phyloP scores from a whole-genome alignment of 306 rosid species.

The Lathyrus tuberosus region DNA sequence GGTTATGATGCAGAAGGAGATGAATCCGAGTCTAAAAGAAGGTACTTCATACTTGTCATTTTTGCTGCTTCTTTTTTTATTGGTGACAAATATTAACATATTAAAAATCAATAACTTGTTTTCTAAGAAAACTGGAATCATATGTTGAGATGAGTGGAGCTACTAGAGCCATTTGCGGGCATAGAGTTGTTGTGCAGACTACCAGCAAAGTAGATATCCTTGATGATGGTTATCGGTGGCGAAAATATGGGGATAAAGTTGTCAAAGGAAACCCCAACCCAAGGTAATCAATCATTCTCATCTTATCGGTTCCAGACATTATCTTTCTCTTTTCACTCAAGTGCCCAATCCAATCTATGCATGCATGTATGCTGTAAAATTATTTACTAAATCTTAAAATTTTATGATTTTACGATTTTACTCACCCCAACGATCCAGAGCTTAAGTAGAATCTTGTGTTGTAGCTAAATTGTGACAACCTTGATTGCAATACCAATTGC shows the following conservation, averaged over 20 bases:
- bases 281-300: slow-evolving; percentile 51
- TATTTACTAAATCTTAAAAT: no score
- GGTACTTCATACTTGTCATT: slow-evolving; percentile 50
- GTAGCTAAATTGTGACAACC: no score
- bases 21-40: slow-evolving; percentile 92
- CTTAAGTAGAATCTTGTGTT: no score
- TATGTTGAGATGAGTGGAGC: slow-evolving; percentile 94
- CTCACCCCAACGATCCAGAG: no score
- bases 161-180: slow-evolving; percentile 93
- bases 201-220: slow-evolving; percentile 97
- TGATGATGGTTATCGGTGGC: slow-evolving; percentile 97
- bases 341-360: not conserved
- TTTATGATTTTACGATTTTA: no score
- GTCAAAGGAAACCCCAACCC: slow-evolving; percentile 98
- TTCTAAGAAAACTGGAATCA: slow-evolving; percentile 84
- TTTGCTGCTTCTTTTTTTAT: slow-evolving; percentile 31
- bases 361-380: no score
- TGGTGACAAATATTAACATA: slow-evolving; percentile 22
- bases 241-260: slow-evolving; percentile 91
- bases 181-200: slow-evolving; percentile 98
- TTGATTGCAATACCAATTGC: not conserved
- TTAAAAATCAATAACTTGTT: slow-evolving; percentile 35
- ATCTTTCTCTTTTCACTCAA: not conserved
- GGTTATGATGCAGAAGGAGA: slow-evolving; percentile 90
- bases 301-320: slow-evolving; percentile 1